These are phyloP conservation scores for Tylopilus intermedius DNA, from an alignment of 768 basidiomycete genomes.

Conservation along the genomic window DNA sequence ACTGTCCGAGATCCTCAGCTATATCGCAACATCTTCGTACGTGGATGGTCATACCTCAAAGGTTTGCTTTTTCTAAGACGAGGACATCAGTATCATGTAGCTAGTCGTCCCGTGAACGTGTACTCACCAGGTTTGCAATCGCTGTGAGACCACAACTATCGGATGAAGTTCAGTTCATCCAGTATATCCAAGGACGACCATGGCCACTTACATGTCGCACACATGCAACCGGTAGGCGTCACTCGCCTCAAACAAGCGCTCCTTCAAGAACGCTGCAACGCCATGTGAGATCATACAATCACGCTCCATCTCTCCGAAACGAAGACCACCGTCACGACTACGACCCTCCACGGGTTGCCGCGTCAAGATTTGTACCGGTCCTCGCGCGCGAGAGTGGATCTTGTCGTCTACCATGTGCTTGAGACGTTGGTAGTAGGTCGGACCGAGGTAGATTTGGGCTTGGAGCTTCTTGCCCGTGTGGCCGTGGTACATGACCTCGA, in stretches of 20 bases:
- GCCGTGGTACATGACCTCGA: slow-evolving; percentile 98
- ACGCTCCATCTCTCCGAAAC: slow-evolving; percentile 99
- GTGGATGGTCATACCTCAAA: slow-evolving; percentile 59
- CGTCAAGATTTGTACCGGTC: slow-evolving; percentile 96
- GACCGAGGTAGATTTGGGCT: slow-evolving; percentile 96
- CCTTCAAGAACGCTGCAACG: slow-evolving; percentile 96
- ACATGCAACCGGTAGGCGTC: slow-evolving; percentile 93
- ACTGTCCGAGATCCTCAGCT: slow-evolving; percentile 36
- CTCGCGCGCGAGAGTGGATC: slow-evolving; percentile 95
- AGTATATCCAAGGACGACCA: neutral
- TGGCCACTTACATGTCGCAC: slow-evolving; percentile 80
- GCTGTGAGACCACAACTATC: slow-evolving; percentile 89
- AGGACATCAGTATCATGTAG: slow-evolving; percentile 7
- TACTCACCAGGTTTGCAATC: slow-evolving; percentile 86
- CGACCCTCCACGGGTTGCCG: slow-evolving; percentile 98
- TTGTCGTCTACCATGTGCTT: slow-evolving; percentile 99
- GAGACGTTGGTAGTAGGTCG: slow-evolving; percentile 96
- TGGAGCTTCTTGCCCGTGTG: slow-evolving; percentile 98
- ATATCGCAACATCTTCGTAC: neutral
- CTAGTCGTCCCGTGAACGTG: neutral
- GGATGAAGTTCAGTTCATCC: slow-evolving; percentile 5
- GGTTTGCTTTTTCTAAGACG: slow-evolving; percentile 84
- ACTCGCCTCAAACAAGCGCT: slow-evolving; percentile 90
- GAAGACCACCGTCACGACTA: slow-evolving; percentile 96
- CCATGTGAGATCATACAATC: slow-evolving; percentile 99